A percentile compares a stretch with the other conserved stretches of the same genome.
These are phyloP conservation scores for Venturia oleaginea DNA, from an alignment of 2,329 filamentous ascomycete genomes.

Conservation along the genomic window DNA sequence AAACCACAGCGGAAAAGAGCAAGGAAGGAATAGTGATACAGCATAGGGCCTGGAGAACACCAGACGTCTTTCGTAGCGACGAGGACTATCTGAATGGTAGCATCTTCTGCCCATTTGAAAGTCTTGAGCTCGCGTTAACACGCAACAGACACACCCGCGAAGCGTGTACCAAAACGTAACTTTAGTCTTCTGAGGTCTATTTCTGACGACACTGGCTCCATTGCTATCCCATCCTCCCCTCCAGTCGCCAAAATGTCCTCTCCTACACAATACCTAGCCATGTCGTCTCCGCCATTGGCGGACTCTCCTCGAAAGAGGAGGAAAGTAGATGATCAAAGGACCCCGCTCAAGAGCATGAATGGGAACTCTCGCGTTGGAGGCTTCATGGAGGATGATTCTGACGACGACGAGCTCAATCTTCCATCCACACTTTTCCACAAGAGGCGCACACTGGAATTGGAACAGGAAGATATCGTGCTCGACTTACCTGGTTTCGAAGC, in stretches of 20 bases:
- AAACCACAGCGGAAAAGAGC: conserved; percentile 34
- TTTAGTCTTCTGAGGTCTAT: conserved; percentile 1
- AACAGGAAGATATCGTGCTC: neutral
- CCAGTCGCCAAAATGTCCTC: conserved; percentile 54
- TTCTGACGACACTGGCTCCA: neutral
- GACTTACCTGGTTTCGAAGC: neutral
- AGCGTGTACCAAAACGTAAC: conserved; percentile 18
- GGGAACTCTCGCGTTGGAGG: conserved; percentile 8
- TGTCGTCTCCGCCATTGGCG: conserved; percentile 33
- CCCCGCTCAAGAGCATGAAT: conserved; percentile 2
- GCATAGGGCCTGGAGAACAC: conserved; percentile 39
- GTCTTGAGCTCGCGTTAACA: conserved; percentile 21
- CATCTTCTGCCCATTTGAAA: conserved; percentile 12
- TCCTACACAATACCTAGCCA: conserved; percentile 46
- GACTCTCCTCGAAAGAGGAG: conserved; percentile 31
- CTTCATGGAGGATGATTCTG: conserved; percentile 29
- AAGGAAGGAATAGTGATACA: conserved; percentile 41
- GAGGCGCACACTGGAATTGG: conserved; percentile 24
- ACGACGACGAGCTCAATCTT: conserved; percentile 22
- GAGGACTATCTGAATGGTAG: conserved; percentile 29
- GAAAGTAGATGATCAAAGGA: conserved; percentile 23
- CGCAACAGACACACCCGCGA: conserved; percentile 16
- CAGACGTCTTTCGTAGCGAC: conserved; percentile 42
- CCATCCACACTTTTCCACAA: conserved; percentile 22
- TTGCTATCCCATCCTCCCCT: conserved; percentile 30